Conservation (phyloP, 129 eudicot species). For the Pseudognaphalium luteoalbum region DNA sequence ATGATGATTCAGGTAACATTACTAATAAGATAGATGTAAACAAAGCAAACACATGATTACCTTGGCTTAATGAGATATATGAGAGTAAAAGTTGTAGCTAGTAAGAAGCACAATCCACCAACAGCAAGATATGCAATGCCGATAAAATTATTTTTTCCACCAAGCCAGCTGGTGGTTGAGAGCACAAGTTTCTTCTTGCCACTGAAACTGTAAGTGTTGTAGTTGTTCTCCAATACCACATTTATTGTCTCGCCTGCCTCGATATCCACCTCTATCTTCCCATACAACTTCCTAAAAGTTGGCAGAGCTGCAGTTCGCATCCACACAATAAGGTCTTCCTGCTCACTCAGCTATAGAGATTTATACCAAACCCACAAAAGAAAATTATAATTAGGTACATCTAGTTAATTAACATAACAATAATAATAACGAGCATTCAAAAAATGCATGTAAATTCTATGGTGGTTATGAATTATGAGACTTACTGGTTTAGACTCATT, state of each 20-base stretch:
- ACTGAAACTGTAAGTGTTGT: slow-evolving; percentile 88
- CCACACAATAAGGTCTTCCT: slow-evolving; percentile 97
- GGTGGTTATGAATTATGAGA: neutral
- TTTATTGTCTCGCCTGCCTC: slow-evolving; percentile 54
- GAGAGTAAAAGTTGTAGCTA: slow-evolving; percentile 72
- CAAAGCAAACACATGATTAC: slow-evolving; percentile 30
- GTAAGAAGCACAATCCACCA: slow-evolving; percentile 79
- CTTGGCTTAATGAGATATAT: slow-evolving; percentile 89
- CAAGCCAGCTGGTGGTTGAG: slow-evolving; percentile 95
- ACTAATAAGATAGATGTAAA: neutral
- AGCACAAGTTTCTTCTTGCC: slow-evolving; percentile 98
- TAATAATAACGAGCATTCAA: neutral
- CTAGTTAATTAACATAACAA: neutral
- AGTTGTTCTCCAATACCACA: slow-evolving; percentile 63
- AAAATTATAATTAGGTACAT: slow-evolving; percentile 5
- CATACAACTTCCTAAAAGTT: slow-evolving; percentile 90
- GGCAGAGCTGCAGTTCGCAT: slow-evolving; percentile 99
- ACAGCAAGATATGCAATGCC: slow-evolving; percentile 95
- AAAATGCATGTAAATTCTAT: slow-evolving; percentile 7
- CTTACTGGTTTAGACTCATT: slow-evolving; percentile 65
- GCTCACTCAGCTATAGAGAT: slow-evolving; percentile 63
- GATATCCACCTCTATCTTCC: slow-evolving; percentile 87
- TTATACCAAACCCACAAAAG: slow-evolving; percentile 11
- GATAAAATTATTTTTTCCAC: slow-evolving; percentile 91
- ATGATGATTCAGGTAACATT: neutral